Percentiles rank a stretch among this genome's conserved stretches.
Evolutionary conservation across 129 eudicot species (phyloP).

Genomic region (Lactuca saligna): DNA sequence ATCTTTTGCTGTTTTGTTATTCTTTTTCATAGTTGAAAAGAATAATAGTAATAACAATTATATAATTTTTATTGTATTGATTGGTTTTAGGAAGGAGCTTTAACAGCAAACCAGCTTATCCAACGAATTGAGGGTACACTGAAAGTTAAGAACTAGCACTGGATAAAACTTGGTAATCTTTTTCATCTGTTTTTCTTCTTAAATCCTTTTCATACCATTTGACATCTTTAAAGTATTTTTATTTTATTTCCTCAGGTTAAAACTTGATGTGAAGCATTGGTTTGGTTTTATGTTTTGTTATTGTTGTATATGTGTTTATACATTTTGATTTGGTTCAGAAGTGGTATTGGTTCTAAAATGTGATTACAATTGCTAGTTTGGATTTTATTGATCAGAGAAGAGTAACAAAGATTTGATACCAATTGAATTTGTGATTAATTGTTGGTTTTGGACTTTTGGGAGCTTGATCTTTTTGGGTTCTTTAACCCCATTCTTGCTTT

Average conservation of each 20-base stretch:
- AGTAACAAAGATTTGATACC: background rate
- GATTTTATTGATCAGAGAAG: background rate
- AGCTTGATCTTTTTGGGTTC: too few species aligned
- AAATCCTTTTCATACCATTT: background rate
- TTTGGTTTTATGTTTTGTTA: background rate
- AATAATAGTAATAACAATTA: background rate
- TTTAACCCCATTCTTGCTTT: too few species aligned
- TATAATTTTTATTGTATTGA: background rate
- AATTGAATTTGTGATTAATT: background rate
- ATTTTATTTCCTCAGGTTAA: background rate
- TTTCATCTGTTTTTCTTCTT: background rate
- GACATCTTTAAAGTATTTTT: background rate
- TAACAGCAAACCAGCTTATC: constrained; percentile 62
- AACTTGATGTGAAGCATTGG: background rate
- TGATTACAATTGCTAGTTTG: constrained; percentile 3
- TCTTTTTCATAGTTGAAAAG: background rate
- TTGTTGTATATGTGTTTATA: constrained; percentile 5
- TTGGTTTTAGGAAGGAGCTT: constrained; percentile 79
- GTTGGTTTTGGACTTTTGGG: too few species aligned
- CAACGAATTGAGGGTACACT: constrained; percentile 57
- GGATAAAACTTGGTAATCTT: background rate
- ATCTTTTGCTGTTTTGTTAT: background rate
- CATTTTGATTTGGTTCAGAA: background rate
- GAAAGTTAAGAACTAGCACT: constrained; percentile 10
- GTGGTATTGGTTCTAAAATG: constrained; percentile 10